phyloP scores from a whole-genome alignment of 2,329 filamentous ascomycete species.

The Verruconis gallopava region DNA sequence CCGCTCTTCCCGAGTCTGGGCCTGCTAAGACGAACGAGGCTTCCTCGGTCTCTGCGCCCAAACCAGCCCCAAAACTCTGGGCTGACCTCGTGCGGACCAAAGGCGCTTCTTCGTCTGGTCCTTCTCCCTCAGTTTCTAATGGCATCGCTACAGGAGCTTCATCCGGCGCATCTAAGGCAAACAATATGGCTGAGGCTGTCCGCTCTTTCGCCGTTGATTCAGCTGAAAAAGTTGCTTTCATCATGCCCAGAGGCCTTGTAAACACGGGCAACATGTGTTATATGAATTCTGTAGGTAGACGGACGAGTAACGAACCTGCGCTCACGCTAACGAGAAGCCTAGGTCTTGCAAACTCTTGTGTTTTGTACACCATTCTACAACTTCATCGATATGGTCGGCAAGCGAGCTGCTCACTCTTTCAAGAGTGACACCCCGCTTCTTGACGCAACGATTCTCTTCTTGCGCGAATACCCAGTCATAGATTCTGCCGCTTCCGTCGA shows the following conservation, averaged over 20 bases:
- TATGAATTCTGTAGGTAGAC: slow-evolving; percentile 86
- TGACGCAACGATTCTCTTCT: slow-evolving; percentile 95
- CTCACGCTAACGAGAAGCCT: slow-evolving; percentile 24
- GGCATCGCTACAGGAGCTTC: slow-evolving; percentile 25
- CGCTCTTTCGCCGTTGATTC: slow-evolving; percentile 56
- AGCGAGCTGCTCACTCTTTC: slow-evolving; percentile 76
- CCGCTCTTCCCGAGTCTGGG: neutral
- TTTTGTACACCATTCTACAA: slow-evolving; percentile 92
- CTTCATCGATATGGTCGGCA: slow-evolving; percentile 77
- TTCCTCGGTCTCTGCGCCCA: slow-evolving; percentile 32
- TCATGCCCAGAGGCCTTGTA: slow-evolving; percentile 84
- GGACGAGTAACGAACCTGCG: neutral
- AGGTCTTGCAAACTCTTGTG: slow-evolving; percentile 91
- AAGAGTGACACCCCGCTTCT: slow-evolving; percentile 89
- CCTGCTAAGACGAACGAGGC: neutral
- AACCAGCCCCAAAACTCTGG: slow-evolving; percentile 44
- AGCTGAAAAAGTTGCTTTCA: slow-evolving; percentile 58
- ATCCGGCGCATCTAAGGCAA: slow-evolving; percentile 35
- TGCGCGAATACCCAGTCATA: slow-evolving; percentile 80
- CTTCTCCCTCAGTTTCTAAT: slow-evolving; percentile 14
- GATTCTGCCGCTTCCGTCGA: slow-evolving; percentile 65
- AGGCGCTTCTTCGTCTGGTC: slow-evolving; percentile 21
- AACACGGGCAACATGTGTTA: slow-evolving; percentile 99
- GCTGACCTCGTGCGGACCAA: slow-evolving; percentile 51
- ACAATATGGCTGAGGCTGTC: slow-evolving; percentile 65